Conservation (phyloP, 345 rosid species). For the Turritis glabra region DNA sequence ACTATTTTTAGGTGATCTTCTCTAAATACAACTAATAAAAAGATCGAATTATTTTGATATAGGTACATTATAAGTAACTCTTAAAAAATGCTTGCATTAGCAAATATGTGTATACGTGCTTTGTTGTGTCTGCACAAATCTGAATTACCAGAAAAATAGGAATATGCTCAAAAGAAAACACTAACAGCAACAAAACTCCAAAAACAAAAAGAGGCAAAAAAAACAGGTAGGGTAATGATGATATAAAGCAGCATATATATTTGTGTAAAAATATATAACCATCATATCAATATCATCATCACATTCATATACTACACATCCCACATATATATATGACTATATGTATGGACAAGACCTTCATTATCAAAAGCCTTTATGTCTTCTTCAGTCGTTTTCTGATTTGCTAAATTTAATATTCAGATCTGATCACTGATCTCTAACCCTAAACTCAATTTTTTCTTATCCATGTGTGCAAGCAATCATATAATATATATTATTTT, state of each 20-base stretch:
- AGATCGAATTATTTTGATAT: background rate
- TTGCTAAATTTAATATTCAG: constrained; percentile 40
- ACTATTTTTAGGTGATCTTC: constrained; percentile 29
- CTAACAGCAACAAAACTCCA: constrained; percentile 34
- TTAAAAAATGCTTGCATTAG: background rate
- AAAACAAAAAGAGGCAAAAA: constrained; percentile 22
- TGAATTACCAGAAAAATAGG: constrained; percentile 31
- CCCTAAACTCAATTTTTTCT: constrained; percentile 34
- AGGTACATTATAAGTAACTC: background rate
- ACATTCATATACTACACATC: constrained; percentile 7
- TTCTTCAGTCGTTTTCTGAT: constrained; percentile 46
- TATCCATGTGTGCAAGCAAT: constrained; percentile 38
- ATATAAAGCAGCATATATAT: constrained; percentile 29
- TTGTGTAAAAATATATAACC: background rate
- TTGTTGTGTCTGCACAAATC: constrained; percentile 26
- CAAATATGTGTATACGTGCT: background rate
- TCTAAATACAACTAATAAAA: constrained; percentile 15
- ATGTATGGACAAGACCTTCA: constrained; percentile 38
- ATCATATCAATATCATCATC: constrained; percentile 4
- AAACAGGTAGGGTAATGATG: constrained; percentile 44
- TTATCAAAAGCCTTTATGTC: constrained; percentile 55
- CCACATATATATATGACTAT: background rate
- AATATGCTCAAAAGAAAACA: constrained; percentile 27
- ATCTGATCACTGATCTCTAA: constrained; percentile 37
- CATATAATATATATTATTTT: background rate